These are phyloP conservation scores for Salix caprea DNA, from an alignment of 345 rosid species.

Conservation along the genomic window DNA sequence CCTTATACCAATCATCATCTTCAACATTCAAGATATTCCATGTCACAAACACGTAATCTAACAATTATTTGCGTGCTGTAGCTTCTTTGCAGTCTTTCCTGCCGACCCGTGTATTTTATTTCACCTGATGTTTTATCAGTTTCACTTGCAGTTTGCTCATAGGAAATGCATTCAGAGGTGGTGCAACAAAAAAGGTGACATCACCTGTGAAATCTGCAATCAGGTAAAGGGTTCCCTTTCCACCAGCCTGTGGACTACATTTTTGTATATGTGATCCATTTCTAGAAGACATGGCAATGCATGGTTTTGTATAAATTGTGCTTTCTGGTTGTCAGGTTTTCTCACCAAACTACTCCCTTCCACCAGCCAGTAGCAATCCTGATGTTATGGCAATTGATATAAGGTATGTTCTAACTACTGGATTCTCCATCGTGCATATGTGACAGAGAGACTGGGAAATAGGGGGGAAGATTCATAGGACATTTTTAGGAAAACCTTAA, in stretches of 20 bases:
- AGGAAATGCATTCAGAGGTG: conserved; percentile 68
- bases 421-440: background rate
- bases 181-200: conserved; percentile 68
- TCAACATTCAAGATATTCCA: background rate
- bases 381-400: conserved; percentile 54
- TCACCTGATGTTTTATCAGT: conserved; percentile 7
- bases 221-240: conserved; percentile 30
- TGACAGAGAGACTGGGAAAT: background rate
- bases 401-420: conserved; percentile 30
- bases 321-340: conserved; percentile 36
- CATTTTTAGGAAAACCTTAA: background rate
- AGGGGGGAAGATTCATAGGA: background rate
- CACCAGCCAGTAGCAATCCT: conserved; percentile 36
- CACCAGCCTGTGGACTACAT: no score
- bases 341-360: conserved; percentile 60
- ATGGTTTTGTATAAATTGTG: background rate
- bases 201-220: conserved; percentile 60
- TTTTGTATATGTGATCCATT: background rate
- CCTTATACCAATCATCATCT: background rate
- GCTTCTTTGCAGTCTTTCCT: background rate
- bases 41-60: background rate
- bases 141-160: conserved; percentile 52
- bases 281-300: background rate
- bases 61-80: background rate
- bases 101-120: background rate